Evolutionary conservation across 176 grass and related monocot genomes (phyloP), one percentile per base, ranked within the genome.

Genomic region (Thalia dealbata): DNA sequence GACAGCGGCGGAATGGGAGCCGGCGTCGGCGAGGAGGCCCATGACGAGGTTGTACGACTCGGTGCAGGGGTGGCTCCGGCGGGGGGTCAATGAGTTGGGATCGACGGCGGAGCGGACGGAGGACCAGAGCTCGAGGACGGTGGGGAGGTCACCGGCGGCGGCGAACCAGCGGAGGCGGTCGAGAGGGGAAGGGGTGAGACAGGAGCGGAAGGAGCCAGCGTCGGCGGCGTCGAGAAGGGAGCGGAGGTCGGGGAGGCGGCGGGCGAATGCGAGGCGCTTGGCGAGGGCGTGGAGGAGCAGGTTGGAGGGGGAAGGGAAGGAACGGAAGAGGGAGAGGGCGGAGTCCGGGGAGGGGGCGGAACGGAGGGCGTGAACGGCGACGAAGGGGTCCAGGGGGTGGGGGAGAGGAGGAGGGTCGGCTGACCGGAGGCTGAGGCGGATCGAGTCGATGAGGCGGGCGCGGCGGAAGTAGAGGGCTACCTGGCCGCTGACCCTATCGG

Each of bases 31-130:
- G 54, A 88, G 77, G 75, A 91, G 82, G n/a, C 28, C 2, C 51
- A 91, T 83, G 66, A 88, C 18, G 60, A 88, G 45, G 89, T 79
- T 91, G 85, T 85, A 73, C 6, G 89, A 80, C 61, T 91, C 89
- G 27, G 82, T 56, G 21, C 76, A 75, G 43, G 78, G 85, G 41
- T 72, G 78, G 42, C 26, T 44, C 18, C 45, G 79, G 35, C 41
- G 30, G 56, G 35, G 0, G 24, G 14, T 12, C 38, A 6, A 35
- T 32, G 23, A 19, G 58, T 61, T 23, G 38, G 73, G 23, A 0
- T 55, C 28, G 22, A 72, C 21, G 21, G 68, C 1, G 64, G 73
- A 14, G 13, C 74, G 78, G 15, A 91, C 12, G 52, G 89, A 91
- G 7, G 46, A 50, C 80, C 84, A 91, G 22, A 83, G 79, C 14